Evolutionary conservation across 2,329 filamentous ascomycete species (phyloP).

Genomic region (Nigrospora sphaerica): DNA sequence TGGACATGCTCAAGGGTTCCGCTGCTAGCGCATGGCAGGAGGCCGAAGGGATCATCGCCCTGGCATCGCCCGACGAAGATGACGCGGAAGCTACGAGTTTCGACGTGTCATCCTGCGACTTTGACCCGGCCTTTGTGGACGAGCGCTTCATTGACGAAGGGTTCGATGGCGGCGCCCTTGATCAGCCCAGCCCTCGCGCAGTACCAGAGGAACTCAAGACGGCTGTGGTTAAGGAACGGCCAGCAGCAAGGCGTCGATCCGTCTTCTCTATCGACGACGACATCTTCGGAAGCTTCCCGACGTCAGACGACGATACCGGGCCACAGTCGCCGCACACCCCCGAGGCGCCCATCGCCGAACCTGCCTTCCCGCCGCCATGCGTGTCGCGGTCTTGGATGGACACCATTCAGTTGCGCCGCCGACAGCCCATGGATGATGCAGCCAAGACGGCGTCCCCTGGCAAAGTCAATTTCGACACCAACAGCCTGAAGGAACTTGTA

Average conservation of each 20-base stretch:
- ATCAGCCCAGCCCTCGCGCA: constrained; percentile 32
- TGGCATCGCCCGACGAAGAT: constrained; percentile 67
- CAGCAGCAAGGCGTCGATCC: constrained; percentile 46
- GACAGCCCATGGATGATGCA: constrained; percentile 31
- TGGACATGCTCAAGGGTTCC: constrained; percentile 56
- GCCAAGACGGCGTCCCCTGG: constrained; percentile 30
- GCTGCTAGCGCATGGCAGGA: constrained; percentile 65
- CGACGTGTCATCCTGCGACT: constrained; percentile 26
- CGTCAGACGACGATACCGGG: constrained; percentile 28
- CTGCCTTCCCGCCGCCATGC: constrained; percentile 32
- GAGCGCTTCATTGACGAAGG: constrained; percentile 38
- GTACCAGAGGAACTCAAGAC: constrained; percentile 36
- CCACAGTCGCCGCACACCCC: constrained; percentile 32
- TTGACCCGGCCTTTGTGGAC: constrained; percentile 32
- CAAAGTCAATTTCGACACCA: constrained; percentile 61
- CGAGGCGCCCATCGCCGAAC: constrained; percentile 24
- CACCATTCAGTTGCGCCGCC: constrained; percentile 51
- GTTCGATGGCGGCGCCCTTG: constrained; percentile 38
- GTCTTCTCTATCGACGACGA: constrained; percentile 61
- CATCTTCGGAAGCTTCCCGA: constrained; percentile 51
- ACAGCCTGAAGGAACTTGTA: constrained; percentile 60
- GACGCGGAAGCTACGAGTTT: constrained; percentile 32
- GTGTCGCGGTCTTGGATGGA: constrained; percentile 57
- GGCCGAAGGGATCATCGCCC: constrained; percentile 78
- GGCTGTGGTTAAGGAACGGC: constrained; percentile 46